Evolutionary conservation across 345 rosid genomes (phyloP).

Genomic region (Laguncularia racemosa): DNA sequence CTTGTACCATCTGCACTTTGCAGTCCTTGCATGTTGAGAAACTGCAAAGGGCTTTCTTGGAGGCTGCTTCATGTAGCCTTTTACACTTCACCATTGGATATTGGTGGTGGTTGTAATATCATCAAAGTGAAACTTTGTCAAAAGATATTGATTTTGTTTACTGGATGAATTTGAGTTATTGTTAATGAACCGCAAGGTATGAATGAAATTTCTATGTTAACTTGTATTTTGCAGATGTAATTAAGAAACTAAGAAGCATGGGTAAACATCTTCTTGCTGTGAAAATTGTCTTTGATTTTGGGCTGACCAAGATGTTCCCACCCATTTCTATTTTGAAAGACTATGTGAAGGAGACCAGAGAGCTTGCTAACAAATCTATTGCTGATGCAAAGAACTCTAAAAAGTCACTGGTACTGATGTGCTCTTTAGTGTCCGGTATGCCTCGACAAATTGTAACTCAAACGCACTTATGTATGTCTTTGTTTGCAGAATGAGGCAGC

Average conservation of each 20-base stretch:
- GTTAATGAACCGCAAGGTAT: too few species aligned
- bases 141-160: too few species aligned
- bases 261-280: slow-evolving; percentile 48
- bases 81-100: too few species aligned
- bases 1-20: too few species aligned
- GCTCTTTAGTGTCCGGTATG: slow-evolving; percentile 1
- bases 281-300: slow-evolving; percentile 54
- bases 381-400: slow-evolving; percentile 34
- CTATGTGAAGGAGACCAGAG: slow-evolving; percentile 30
- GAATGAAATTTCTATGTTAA: neutral
- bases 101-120: too few species aligned
- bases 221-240: slow-evolving; percentile 32
- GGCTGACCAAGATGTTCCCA: slow-evolving; percentile 42
- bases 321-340: slow-evolving; percentile 47
- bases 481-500: slow-evolving; percentile 45
- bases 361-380: slow-evolving; percentile 22
- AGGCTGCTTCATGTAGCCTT: too few species aligned
- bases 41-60: too few species aligned
- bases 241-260: slow-evolving; percentile 44
- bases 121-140: too few species aligned
- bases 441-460: neutral
- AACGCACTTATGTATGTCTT: slow-evolving; percentile 2
- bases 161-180: too few species aligned
- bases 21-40: too few species aligned
- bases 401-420: slow-evolving; percentile 34